Evolutionary conservation across 2,329 filamentous ascomycete genomes (phyloP).

Genomic region (Xylariaceae sp.): DNA sequence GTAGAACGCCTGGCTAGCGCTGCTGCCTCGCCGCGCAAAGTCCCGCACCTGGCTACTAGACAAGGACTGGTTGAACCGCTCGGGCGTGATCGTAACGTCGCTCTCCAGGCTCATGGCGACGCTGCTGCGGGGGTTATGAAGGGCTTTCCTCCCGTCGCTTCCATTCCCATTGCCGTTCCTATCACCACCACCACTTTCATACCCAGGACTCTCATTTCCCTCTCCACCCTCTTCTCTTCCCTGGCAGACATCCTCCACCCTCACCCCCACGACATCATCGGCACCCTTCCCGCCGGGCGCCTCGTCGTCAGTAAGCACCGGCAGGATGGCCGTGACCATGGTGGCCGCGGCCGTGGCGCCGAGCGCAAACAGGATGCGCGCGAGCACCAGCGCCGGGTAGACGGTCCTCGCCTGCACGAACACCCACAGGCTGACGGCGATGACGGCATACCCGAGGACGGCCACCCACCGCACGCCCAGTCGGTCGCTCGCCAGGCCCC

Average conservation of each 20-base stretch:
- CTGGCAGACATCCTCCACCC: conserved; percentile 31
- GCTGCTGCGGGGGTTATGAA: conserved; percentile 58
- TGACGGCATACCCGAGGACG: conserved; percentile 80
- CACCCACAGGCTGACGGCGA: conserved; percentile 76
- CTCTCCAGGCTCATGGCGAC: conserved; percentile 73
- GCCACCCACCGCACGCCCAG: conserved; percentile 75
- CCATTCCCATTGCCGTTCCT: conserved; percentile 14
- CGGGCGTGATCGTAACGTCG: conserved; percentile 76
- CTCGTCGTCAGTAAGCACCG: conserved; percentile 66
- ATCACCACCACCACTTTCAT: conserved; percentile 13
- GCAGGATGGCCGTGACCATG: conserved; percentile 96
- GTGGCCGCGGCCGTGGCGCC: conserved; percentile 91
- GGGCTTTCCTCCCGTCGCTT: conserved; percentile 42
- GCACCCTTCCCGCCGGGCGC: conserved; percentile 36
- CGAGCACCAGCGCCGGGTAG: conserved; percentile 86
- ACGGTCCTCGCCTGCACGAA: conserved; percentile 88
- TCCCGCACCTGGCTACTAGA: conserved; percentile 37
- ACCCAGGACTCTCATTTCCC: background rate
- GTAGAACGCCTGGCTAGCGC: conserved; percentile 28
- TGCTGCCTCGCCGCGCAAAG: conserved; percentile 20
- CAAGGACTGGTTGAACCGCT: conserved; percentile 54
- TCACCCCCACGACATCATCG: no score
- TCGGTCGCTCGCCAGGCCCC: conserved; percentile 79
- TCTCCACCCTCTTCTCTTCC: conserved; percentile 35
- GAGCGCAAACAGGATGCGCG: conserved; percentile 84